Conservation (phyloP, 2,329 filamentous ascomycete species). For the Botrytis byssoidea region DNA sequence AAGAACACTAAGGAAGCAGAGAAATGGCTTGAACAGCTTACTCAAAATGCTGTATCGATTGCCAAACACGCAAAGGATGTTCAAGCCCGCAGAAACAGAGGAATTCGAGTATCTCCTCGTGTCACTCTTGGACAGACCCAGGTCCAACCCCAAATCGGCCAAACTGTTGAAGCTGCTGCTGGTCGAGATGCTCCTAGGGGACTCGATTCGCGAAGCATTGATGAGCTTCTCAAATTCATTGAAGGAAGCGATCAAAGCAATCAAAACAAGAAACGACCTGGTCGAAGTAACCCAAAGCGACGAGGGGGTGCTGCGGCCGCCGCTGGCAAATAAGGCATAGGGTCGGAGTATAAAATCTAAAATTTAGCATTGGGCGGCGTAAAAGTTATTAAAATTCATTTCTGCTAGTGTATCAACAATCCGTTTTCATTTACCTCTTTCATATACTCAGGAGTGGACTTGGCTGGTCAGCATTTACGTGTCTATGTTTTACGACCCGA, state of each 20-base stretch:
- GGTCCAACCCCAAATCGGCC: constrained; percentile 62
- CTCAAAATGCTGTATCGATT: constrained; percentile 89
- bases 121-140: constrained; percentile 55
- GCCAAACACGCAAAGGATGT: constrained; percentile 91
- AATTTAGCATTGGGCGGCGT: constrained; percentile 21
- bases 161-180: constrained; percentile 50
- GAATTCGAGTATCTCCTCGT: constrained; percentile 65
- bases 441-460: not conserved
- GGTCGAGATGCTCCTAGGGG: constrained; percentile 39
- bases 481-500: constrained; percentile 9
- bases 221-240: constrained; percentile 92
- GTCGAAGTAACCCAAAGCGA: constrained; percentile 56
- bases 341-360: constrained; percentile 10
- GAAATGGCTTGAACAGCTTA: constrained; percentile 93
- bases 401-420: constrained; percentile 17
- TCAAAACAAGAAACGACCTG: constrained; percentile 54
- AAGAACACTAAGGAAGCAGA: constrained; percentile 98
- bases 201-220: constrained; percentile 80
- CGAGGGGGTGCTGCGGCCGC: constrained; percentile 41
- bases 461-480: not conserved
- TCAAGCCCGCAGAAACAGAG: constrained; percentile 69
- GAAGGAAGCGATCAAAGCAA: constrained; percentile 66
- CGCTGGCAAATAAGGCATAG: constrained; percentile 16
- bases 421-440: constrained; percentile 6
- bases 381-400: constrained; percentile 11